Conservation (phyloP, 2,329 filamentous ascomycete species). For the Fusarium sublunatum region DNA sequence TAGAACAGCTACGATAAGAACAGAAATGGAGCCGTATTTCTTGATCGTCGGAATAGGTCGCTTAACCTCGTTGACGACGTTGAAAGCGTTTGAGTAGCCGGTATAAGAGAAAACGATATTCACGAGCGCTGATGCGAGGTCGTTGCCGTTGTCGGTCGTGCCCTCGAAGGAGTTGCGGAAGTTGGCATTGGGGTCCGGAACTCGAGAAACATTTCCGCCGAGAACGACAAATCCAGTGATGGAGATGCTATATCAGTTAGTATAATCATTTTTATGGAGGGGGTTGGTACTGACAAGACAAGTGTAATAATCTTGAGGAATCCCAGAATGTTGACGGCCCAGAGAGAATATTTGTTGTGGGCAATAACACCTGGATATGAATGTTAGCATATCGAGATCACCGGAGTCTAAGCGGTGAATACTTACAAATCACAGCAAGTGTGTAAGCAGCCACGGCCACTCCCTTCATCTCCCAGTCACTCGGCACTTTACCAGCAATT, state of each 20-base stretch:
- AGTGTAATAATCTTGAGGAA: conserved; percentile 70
- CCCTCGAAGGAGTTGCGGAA: conserved; percentile 52
- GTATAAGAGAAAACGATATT: conserved; percentile 69
- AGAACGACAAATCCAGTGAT: conserved; percentile 72
- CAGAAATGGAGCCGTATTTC: conserved; percentile 60
- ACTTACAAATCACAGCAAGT: conserved; percentile 64
- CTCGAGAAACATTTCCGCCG: conserved; percentile 49
- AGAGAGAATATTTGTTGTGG: conserved; percentile 67
- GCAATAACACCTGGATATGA: conserved; percentile 54
- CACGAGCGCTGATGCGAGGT: conserved; percentile 60
- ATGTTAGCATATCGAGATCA: conserved; percentile 58
- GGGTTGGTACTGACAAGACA: conserved; percentile 55
- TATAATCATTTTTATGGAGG: accelerated
- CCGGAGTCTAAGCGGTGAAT: neutral
- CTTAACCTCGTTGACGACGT: conserved; percentile 70
- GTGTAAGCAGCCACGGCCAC: conserved; percentile 73
- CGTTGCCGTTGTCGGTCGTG: conserved; percentile 51
- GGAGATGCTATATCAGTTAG: conserved; percentile 51
- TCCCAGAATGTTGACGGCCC: conserved; percentile 66
- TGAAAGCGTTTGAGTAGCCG: conserved; percentile 69
- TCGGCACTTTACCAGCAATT: conserved; percentile 61
- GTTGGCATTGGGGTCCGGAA: conserved; percentile 50
- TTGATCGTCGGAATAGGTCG: conserved; percentile 67
- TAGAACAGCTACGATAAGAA: conserved; percentile 62
- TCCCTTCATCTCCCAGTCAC: conserved; percentile 72